Evolutionary conservation across 805 yeast genomes (phyloP).

Genomic region (Cyberlindnera maritima): DNA sequence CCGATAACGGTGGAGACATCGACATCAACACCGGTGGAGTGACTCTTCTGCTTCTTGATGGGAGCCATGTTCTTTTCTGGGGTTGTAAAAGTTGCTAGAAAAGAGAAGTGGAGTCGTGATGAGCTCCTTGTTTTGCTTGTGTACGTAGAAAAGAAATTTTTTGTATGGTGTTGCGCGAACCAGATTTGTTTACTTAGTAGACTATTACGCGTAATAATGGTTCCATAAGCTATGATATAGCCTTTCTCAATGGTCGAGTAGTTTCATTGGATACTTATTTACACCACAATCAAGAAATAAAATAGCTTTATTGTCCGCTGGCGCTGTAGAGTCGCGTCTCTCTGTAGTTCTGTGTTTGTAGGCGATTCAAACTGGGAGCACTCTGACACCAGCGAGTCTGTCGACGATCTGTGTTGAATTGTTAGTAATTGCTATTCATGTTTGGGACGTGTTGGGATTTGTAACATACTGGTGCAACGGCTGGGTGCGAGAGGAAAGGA

Average conservation of each 20-base stretch:
- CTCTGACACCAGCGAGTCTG: slow-evolving; percentile 60
- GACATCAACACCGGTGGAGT: slow-evolving; percentile 9
- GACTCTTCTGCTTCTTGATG: slow-evolving; percentile 12
- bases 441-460: not conserved
- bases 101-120: not conserved
- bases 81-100: not conserved
- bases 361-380: slow-evolving; percentile 54
- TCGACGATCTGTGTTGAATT: slow-evolving; percentile 41
- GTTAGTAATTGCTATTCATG: slow-evolving; percentile 4
- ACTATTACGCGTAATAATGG: not conserved
- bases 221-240: not conserved
- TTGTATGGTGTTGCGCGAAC: slow-evolving; percentile 10
- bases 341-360: not conserved
- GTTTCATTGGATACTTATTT: no score
- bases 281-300: no score
- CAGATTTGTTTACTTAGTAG: not conserved
- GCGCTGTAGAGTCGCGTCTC: not conserved
- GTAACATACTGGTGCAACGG: slow-evolving; percentile 61
- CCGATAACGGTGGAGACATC: slow-evolving; percentile 33
- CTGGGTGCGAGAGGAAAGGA: slow-evolving; percentile 76
- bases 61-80: slow-evolving; percentile 16
- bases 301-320: no score
- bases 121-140: not conserved
- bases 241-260: no score
- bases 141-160: not conserved